phyloP scores from a whole-genome alignment of 1,139 yeast genomes.

The Barnettozyma hawaiiensis region DNA sequence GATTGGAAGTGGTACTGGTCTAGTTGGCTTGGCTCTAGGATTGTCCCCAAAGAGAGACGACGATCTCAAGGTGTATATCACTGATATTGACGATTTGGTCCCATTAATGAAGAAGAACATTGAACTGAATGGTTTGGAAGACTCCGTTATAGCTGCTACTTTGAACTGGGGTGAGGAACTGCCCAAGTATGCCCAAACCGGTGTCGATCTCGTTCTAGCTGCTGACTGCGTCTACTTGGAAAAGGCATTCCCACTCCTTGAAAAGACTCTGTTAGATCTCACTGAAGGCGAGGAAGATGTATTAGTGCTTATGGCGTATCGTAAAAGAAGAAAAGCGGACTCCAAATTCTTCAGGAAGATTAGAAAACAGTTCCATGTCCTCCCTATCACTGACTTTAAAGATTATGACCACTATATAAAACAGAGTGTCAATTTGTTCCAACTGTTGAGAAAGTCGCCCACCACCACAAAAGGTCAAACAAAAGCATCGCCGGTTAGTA shows the following conservation, averaged over 20 bases:
- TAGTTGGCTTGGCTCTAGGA: conserved; percentile 39
- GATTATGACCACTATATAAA: conserved; percentile 25
- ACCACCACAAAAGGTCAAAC: too few species aligned
- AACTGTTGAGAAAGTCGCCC: conserved; percentile 21
- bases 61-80: conserved; percentile 36
- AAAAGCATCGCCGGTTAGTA: too few species aligned
- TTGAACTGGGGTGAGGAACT: conserved; percentile 46
- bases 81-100: conserved; percentile 38
- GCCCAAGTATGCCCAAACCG: conserved; percentile 31
- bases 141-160: conserved; percentile 35
- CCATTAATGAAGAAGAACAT: conserved; percentile 43
- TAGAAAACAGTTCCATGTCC: conserved; percentile 32
- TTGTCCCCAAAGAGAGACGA: conserved; percentile 22
- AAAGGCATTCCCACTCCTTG: conserved; percentile 45
- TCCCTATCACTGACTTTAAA: conserved; percentile 28
- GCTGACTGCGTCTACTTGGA: conserved; percentile 56
- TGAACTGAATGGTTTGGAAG: conserved; percentile 33
- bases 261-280: conserved; percentile 41
- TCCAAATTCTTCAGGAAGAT: conserved; percentile 39
- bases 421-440: conserved; percentile 39
- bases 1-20: conserved; percentile 53
- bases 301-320: conserved; percentile 43
- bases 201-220: conserved; percentile 43
- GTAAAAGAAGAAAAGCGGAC: conserved; percentile 50
- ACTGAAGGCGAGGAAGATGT: conserved; percentile 33